phyloP scores from a whole-genome alignment of 768 basidiomycete species.

The Boletus rex-veris region DNA sequence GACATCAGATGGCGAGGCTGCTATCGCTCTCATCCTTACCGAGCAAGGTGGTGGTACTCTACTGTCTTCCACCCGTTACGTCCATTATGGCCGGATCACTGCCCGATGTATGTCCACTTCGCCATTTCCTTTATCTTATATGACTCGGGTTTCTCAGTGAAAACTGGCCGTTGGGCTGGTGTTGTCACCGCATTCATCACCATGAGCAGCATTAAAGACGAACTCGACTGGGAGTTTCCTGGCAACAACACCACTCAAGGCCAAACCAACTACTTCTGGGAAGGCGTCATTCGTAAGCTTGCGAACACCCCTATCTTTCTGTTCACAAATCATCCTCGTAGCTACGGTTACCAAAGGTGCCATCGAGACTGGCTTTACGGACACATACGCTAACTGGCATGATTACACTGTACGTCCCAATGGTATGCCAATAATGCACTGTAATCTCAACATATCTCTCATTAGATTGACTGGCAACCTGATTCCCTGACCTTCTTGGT shows the following conservation, averaged over 20 bases:
- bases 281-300: constrained; percentile 60
- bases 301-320: background rate
- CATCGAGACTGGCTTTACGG: constrained; percentile 45
- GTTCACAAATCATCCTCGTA: constrained; percentile 16
- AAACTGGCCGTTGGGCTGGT: constrained; percentile 75
- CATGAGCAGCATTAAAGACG: constrained; percentile 81
- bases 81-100: constrained; percentile 78
- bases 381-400: constrained; percentile 71
- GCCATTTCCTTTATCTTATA: background rate
- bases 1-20: constrained; percentile 53
- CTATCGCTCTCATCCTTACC: constrained; percentile 65
- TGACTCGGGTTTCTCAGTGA: constrained; percentile 44
- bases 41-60: constrained; percentile 73
- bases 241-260: constrained; percentile 57
- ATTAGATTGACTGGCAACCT: constrained; percentile 78
- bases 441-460: background rate
- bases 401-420: constrained; percentile 60
- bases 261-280: constrained; percentile 83
- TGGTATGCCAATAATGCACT: background rate
- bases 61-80: constrained; percentile 73
- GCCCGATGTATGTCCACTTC: constrained; percentile 43
- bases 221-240: constrained; percentile 87
- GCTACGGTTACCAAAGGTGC: constrained; percentile 49
- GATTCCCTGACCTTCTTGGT: constrained; percentile 62
- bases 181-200: constrained; percentile 84